These are phyloP conservation scores for Coemansia sp. DNA, from an alignment of 192 early-diverging fungal species.

Conservation along the genomic window DNA sequence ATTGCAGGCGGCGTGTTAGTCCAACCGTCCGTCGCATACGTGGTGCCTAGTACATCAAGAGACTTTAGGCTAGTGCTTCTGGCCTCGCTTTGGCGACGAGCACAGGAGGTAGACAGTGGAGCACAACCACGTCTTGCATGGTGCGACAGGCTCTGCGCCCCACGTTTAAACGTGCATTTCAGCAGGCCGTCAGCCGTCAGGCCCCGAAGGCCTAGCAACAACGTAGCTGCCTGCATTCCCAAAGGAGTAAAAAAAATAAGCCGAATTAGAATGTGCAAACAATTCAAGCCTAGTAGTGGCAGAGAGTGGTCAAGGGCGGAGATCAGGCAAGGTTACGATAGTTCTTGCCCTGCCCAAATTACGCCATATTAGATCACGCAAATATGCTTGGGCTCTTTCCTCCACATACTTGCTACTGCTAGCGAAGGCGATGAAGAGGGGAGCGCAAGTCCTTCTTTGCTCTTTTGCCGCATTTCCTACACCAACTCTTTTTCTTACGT, in stretches of 20 bases:
- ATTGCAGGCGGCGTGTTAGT: constrained; percentile 81
- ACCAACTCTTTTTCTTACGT: background rate
- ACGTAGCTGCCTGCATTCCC: background rate
- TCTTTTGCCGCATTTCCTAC: background rate
- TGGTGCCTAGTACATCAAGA: constrained; percentile 20
- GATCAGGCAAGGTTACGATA: too few species aligned
- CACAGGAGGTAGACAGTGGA: background rate
- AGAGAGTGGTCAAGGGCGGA: background rate
- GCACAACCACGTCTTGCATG: background rate
- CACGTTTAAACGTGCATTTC: background rate
- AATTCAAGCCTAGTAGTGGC: background rate
- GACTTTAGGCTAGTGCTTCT: background rate
- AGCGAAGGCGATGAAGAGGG: background rate
- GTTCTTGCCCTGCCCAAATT: background rate
- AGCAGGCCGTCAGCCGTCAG: background rate
- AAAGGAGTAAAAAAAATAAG: background rate
- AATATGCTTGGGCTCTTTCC: background rate
- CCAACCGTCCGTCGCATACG: constrained; percentile 58
- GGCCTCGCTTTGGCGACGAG: background rate
- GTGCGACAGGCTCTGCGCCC: background rate
- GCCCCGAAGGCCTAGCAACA: background rate
- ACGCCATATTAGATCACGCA: background rate
- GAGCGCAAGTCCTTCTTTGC: background rate
- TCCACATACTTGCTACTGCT: background rate
- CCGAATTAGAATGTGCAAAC: background rate